A percentile compares a stretch with the other conserved stretches of the same genome.
These are phyloP conservation scores for Fusarium anguioides DNA, from an alignment of 2,329 filamentous ascomycete species.

Conservation along the genomic window DNA sequence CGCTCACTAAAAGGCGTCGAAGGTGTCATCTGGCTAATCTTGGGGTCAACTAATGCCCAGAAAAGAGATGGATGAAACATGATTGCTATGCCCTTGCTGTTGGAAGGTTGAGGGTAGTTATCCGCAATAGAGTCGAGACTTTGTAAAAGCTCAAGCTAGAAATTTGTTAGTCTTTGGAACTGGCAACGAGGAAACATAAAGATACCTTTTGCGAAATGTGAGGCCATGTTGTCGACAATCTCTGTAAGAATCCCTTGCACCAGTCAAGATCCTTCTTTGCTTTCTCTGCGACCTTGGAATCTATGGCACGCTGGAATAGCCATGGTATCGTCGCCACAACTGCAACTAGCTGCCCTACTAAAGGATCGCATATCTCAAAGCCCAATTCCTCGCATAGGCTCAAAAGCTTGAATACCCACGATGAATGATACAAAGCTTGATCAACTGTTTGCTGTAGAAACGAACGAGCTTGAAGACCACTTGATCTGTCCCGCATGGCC, in stretches of 20 bases:
- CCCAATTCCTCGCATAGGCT: not conserved
- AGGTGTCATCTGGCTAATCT: slow-evolving; percentile 8
- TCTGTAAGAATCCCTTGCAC: slow-evolving; percentile 13
- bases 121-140: not conserved
- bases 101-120: not conserved
- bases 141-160: slow-evolving; percentile 6
- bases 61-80: slow-evolving; percentile 7
- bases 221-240: slow-evolving; percentile 9
- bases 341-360: slow-evolving; percentile 13
- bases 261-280: not conserved
- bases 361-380: slow-evolving; percentile 2
- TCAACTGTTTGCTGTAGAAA: slow-evolving; percentile 11
- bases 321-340: slow-evolving; percentile 21
- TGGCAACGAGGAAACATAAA: not conserved
- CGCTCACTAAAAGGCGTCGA: not conserved
- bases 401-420: slow-evolving; percentile 8
- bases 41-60: slow-evolving; percentile 15
- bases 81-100: not conserved
- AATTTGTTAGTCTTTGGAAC: not conserved
- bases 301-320: slow-evolving; percentile 18
- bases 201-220: slow-evolving; percentile 25
- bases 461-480: not conserved
- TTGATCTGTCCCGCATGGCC: not conserved
- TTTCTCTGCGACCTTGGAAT: slow-evolving; percentile 5
- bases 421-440: not conserved